phyloP scores from a whole-genome alignment of 768 basidiomycete species.

The Leccinum subtestaceum region DNA sequence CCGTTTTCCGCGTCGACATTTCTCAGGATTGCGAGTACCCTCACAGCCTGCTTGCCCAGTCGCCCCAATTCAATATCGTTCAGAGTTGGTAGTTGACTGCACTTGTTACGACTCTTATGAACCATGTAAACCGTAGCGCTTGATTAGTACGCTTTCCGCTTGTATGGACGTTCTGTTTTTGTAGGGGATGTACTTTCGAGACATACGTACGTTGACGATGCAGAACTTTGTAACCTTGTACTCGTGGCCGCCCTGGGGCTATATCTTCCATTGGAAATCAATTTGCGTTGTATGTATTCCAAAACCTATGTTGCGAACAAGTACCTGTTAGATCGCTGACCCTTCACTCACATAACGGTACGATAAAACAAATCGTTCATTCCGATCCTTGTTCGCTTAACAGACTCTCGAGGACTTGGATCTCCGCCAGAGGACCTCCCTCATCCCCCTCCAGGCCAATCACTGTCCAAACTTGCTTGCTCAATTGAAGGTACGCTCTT shows the following conservation, averaged over 20 bases:
- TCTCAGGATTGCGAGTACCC: slow-evolving; percentile 47
- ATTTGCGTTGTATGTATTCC: not conserved
- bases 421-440: slow-evolving; percentile 56
- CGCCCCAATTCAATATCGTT: slow-evolving; percentile 54
- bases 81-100: slow-evolving; percentile 32
- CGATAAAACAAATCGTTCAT: not conserved
- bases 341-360: not conserved
- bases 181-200: not conserved
- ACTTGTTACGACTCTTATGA: slow-evolving; percentile 30
- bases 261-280: not conserved
- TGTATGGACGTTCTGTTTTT: not conserved
- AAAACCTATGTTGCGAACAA: not conserved
- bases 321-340: not conserved
- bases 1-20: slow-evolving; percentile 70
- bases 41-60: slow-evolving; percentile 67
- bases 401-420: slow-evolving; percentile 42
- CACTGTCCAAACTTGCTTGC: slow-evolving; percentile 41
- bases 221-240: not conserved
- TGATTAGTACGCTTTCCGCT: not conserved
- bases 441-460: slow-evolving; percentile 64
- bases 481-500: slow-evolving; percentile 39
- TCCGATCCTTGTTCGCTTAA: slow-evolving; percentile 23
- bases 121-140: not conserved
- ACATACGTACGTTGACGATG: not conserved
- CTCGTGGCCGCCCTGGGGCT: not conserved